Conservation (phyloP, 148 eudicot genomes). For the Rhododendron williamsianum region DNA sequence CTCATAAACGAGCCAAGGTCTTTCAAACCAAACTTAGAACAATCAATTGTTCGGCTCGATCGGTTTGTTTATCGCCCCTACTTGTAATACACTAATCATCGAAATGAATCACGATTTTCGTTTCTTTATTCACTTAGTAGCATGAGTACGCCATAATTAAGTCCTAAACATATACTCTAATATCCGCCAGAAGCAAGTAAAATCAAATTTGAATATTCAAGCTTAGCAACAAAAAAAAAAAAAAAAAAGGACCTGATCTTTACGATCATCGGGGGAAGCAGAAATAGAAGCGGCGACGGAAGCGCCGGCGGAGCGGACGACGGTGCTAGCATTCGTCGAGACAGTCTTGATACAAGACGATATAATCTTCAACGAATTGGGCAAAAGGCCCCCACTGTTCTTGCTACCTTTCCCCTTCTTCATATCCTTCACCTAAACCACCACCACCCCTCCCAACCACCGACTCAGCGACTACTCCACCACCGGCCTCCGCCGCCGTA, state of each 20-base stretch:
- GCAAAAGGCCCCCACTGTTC: constrained; percentile 26
- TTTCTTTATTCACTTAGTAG: neutral
- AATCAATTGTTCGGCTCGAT: neutral
- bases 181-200: neutral
- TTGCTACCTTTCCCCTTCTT: constrained; percentile 21
- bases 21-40: neutral
- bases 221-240: neutral
- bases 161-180: neutral
- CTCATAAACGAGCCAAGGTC: too few relatives aligned
- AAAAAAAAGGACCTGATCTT: constrained; percentile 26
- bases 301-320: constrained; percentile 29
- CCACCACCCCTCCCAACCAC: constrained; percentile 1
- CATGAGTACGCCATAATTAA: neutral
- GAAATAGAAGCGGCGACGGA: constrained; percentile 33
- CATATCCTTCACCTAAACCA: neutral
- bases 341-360: constrained; percentile 35
- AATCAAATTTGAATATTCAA: neutral
- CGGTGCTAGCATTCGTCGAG: constrained; percentile 31
- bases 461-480: neutral
- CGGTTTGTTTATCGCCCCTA: neutral
- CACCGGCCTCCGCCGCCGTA: constrained; percentile 12
- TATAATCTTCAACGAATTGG: constrained; percentile 33
- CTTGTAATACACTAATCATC: neutral
- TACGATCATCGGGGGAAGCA: constrained; percentile 24
- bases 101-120: neutral